Base-by-base conservation (phyloP, 306 rosid genomes). In the Ziziphus jujuba region DNA sequence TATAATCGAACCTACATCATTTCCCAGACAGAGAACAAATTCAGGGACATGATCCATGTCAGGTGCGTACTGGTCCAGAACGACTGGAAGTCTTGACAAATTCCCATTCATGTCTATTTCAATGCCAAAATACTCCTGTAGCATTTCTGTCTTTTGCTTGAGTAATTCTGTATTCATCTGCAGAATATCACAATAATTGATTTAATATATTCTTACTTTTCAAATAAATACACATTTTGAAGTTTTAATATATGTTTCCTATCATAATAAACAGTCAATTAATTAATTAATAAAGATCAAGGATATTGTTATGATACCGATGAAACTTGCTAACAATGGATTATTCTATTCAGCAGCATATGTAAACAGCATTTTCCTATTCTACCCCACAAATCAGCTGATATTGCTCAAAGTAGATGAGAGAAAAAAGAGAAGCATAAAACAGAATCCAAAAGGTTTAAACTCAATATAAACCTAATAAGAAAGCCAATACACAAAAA, bases 1-100 rank as follows among this genome's bases (percentile, higher is more conserved):
- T 23, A 20, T 34, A 19, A 66, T 24, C 75, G 56, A 69, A 82
- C 96, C 66, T 57, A 92, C 98, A 81, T 92, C 98, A 73, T 92
- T 92, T 66, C 87, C 96, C 87, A 92, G 78, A 73, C 84, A 79
- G 65, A 90, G 96, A 13, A 66, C 72, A 73, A 87, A 87, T 63
- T 92, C 98, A 6, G 97, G 97, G 70, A 92, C 75, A 57, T 78
- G 88, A 70, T 92, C 98, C 95, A 87, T 92, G 81, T 92, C 96
- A 72, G 98, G 98, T 70, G 97, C 85, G 85, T 92, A 90, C 70
- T 92, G 93, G 73, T 92, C 97, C 78, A 89, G 98, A 79, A 92
- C 70, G 61, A 84, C 84, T 21, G 97, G 98, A 74, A 92, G 93
- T 72, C 86, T 84, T 52, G 82, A 80, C 80, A 92, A 69, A 78